phyloP scores from a whole-genome alignment of 345 rosid species.

The Syzygium oleosum region DNA sequence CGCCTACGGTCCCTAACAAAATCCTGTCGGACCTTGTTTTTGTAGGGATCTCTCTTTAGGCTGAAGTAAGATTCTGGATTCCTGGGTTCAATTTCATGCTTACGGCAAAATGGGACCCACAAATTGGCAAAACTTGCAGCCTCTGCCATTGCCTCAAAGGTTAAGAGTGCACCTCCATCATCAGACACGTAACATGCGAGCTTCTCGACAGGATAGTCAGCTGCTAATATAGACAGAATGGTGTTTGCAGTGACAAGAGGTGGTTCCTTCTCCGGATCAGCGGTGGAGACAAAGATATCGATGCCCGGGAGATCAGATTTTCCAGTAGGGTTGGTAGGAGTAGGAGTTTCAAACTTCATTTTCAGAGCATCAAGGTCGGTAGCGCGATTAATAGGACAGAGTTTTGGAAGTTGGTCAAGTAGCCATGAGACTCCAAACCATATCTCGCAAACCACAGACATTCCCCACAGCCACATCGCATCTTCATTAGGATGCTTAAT shows the following conservation, averaged over 20 bases:
- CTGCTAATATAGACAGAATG: slow-evolving; percentile 15
- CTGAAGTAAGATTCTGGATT: slow-evolving; percentile 21
- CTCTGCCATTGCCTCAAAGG: slow-evolving; percentile 18
- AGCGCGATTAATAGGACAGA: slow-evolving; percentile 15
- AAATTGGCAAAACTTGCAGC: slow-evolving; percentile 17
- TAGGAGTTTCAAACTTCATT: slow-evolving; percentile 15
- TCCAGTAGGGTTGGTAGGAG: slow-evolving; percentile 7
- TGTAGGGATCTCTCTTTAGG: slow-evolving; percentile 19
- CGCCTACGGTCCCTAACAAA: slow-evolving; percentile 22
- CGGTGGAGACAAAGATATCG: slow-evolving; percentile 15
- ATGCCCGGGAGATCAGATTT: slow-evolving; percentile 22
- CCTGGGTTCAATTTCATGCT: slow-evolving; percentile 21
- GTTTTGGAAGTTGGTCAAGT: slow-evolving; percentile 18
- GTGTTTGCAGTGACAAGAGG: slow-evolving; percentile 17
- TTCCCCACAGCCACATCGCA: slow-evolving; percentile 27
- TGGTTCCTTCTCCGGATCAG: slow-evolving; percentile 20
- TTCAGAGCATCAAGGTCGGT: slow-evolving; percentile 12
- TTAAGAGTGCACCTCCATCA: slow-evolving; percentile 18
- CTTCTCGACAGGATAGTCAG: slow-evolving; percentile 24
- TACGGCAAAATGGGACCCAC: slow-evolving; percentile 26
- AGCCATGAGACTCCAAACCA: slow-evolving; percentile 23
- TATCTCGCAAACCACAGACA: slow-evolving; percentile 20
- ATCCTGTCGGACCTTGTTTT: slow-evolving; percentile 15
- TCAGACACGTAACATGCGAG: slow-evolving; percentile 19
- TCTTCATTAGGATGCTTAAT: slow-evolving; percentile 17